Percentiles rank a stretch among this genome's conserved stretches.
Conservation (phyloP, 805 yeast genomes). For the Yamadazyma akitaensis region DNA sequence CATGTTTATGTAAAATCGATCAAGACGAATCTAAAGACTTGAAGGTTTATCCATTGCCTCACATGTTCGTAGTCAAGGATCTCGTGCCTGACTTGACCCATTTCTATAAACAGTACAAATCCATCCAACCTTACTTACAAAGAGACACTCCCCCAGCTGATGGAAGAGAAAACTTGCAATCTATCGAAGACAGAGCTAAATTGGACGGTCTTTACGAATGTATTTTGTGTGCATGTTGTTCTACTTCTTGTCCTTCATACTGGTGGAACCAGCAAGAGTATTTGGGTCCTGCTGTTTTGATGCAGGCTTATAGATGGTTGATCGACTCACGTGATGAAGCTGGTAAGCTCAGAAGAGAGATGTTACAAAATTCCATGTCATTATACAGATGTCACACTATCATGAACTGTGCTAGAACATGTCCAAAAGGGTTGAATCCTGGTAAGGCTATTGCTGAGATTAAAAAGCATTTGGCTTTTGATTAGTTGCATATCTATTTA, state of each 20-base stretch:
- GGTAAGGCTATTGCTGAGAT: slow-evolving; percentile 97
- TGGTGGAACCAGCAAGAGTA: slow-evolving; percentile 99
- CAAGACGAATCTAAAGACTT: slow-evolving; percentile 67
- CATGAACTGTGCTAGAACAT: slow-evolving; percentile 97
- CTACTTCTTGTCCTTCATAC: slow-evolving; percentile 98
- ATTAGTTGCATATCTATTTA: slow-evolving; percentile 29
- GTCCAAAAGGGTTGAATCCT: slow-evolving; percentile 98
- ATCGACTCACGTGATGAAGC: slow-evolving; percentile 96
- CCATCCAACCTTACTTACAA: slow-evolving; percentile 95
- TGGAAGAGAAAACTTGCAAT: slow-evolving; percentile 90
- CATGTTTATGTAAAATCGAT: slow-evolving; percentile 94
- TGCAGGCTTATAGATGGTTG: slow-evolving; percentile 99
- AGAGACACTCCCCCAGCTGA: slow-evolving; percentile 76
- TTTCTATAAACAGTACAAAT: slow-evolving; percentile 97
- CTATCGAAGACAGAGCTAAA: slow-evolving; percentile 90
- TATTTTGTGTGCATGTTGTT: slow-evolving; percentile 97
- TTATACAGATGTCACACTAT: slow-evolving; percentile 98
- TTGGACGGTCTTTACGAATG: slow-evolving; percentile 97
- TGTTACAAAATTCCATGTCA: slow-evolving; percentile 96
- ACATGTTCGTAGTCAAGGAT: slow-evolving; percentile 96
- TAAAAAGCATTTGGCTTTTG: slow-evolving; percentile 88
- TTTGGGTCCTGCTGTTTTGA: slow-evolving; percentile 96
- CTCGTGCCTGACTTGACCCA: slow-evolving; percentile 97
- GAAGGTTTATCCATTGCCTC: slow-evolving; percentile 95
- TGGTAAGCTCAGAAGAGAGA: slow-evolving; percentile 69